A percentile compares a stretch with the other conserved stretches of the same genome.
phyloP scores from a whole-genome alignment of 2,329 filamentous ascomycete genomes.

The Arthrobotrys pseudoclavata region DNA sequence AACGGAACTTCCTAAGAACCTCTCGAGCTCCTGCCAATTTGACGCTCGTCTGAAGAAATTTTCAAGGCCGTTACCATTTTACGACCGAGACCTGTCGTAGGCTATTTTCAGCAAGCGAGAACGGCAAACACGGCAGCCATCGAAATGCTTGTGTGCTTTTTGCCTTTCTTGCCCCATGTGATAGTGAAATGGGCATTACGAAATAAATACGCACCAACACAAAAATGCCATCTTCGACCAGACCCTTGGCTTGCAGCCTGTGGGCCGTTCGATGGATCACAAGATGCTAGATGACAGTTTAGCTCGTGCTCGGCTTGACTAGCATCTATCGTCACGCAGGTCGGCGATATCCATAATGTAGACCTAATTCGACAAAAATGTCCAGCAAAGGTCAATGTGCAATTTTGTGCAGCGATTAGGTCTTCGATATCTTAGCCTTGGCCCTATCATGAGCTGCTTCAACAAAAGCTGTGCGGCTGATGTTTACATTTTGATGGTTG shows the following conservation, averaged over 20 bases:
- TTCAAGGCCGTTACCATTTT: constrained; percentile 38
- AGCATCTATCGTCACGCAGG: constrained; percentile 37
- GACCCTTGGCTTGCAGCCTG: constrained; percentile 41
- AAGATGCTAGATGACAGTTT: constrained; percentile 18
- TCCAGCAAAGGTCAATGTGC: constrained; percentile 19
- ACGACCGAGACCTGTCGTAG: constrained; percentile 41
- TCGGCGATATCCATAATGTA: constrained; percentile 29
- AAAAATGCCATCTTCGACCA: constrained; percentile 15
- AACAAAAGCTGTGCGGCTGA: constrained; percentile 14
- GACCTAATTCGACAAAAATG: constrained; percentile 1
- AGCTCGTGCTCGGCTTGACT: constrained; percentile 36
- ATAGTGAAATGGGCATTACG: constrained; percentile 40
- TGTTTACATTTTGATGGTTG: background rate
- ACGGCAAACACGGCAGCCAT: constrained; percentile 50
- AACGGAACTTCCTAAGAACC: constrained; percentile 32
- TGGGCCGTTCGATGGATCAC: constrained; percentile 34
- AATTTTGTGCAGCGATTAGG: constrained; percentile 1
- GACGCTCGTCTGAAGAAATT: constrained; percentile 30
- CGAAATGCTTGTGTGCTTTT: constrained; percentile 31
- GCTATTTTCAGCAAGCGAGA: constrained; percentile 60
- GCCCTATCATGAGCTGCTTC: background rate
- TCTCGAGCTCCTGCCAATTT: constrained; percentile 55
- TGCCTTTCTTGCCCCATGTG: constrained; percentile 34
- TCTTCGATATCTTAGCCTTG: background rate
- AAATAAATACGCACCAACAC: constrained; percentile 42